A percentile compares a stretch with the other conserved stretches of the same genome.
These are phyloP conservation scores for Moniliophthora roreri DNA, from an alignment of 1,284 basidiomycete genomes.

Conservation along the genomic window DNA sequence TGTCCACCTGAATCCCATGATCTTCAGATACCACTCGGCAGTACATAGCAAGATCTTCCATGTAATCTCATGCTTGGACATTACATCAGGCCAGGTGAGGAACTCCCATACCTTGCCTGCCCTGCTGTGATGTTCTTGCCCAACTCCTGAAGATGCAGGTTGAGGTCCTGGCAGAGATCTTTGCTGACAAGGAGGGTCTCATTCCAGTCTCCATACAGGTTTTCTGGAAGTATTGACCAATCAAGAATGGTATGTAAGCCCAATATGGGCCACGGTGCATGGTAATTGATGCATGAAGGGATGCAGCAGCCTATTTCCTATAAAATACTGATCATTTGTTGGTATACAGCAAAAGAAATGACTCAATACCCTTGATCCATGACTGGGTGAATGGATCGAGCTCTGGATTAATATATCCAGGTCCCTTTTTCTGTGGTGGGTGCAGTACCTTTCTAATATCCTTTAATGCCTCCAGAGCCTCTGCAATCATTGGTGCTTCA, in stretches of 20 bases:
- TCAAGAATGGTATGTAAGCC: conserved; percentile 23
- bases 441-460: conserved; percentile 5
- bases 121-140: conserved; percentile 26
- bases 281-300: conserved; percentile 24
- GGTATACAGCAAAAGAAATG: conserved; percentile 25
- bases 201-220: conserved; percentile 31
- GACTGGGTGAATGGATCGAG: conserved; percentile 6
- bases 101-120: conserved; percentile 24
- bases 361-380: conserved; percentile 24
- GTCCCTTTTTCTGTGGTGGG: conserved; percentile 8
- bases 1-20: conserved; percentile 22
- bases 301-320: conserved; percentile 26
- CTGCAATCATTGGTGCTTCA: too few species aligned
- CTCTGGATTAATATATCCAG: conserved; percentile 4
- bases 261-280: conserved; percentile 20
- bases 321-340: conserved; percentile 20
- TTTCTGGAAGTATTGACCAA: conserved; percentile 24
- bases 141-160: conserved; percentile 27
- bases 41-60: conserved; percentile 22
- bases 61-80: conserved; percentile 23
- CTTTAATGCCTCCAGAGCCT: not conserved
- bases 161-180: conserved; percentile 25
- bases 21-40: conserved; percentile 23
- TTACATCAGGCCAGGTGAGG: conserved; percentile 20
- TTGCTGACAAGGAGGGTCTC: conserved; percentile 27